Evolutionary conservation across 1,284 basidiomycete species (phyloP), one percentile per base, ranked within the genome.

Genomic region (Ganoderma meredithae): DNA sequence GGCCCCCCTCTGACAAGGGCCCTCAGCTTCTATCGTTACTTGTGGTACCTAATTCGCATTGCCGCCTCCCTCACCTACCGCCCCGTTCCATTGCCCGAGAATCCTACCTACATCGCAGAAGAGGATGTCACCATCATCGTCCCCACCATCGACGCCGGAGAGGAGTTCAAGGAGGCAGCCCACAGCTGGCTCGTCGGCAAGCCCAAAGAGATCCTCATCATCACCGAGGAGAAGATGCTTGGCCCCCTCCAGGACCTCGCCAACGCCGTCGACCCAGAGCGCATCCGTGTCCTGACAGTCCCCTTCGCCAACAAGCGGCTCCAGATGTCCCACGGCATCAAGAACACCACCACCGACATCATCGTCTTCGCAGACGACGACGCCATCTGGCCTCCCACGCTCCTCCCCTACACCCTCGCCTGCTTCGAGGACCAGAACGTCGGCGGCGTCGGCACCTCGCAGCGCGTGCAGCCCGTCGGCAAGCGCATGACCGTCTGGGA

Each of bases 351-450:
- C 0, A 96, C 95, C 1, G 95, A 97, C 78, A 96, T 97, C 80
- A 95, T 97, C 78, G 91, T 97, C n/a, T 97, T 97, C 75, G 95
- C 95, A 4, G 95, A 97, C 78, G 95, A 97, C 78, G 95, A 97
- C 79, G 95, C 95, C 60, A 95, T 97, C 76, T 97, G 95, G 95
- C 95, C 95, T 0, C 90, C 94, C 0, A 95, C 92, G 2, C 86
- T 97, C 69, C 83, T 97, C 10, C 93, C 94, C 0, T 94, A 91
- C 79, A 88, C 93, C 64, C 88, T 97, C 58, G 95, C 95, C 3
- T 96, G 94, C 79, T 97, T 97, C 76, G 95, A 97, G 81, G 95
- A 97, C 81, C 95, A 97, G 83, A 91, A 93, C 78, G 86, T 97
- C 59, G 95, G 95, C 44, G 95, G 95, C 62, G 95, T 97, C 9